Conservation (phyloP, 73 alveolate genomes). For the Paramecium octaurelia region DNA sequence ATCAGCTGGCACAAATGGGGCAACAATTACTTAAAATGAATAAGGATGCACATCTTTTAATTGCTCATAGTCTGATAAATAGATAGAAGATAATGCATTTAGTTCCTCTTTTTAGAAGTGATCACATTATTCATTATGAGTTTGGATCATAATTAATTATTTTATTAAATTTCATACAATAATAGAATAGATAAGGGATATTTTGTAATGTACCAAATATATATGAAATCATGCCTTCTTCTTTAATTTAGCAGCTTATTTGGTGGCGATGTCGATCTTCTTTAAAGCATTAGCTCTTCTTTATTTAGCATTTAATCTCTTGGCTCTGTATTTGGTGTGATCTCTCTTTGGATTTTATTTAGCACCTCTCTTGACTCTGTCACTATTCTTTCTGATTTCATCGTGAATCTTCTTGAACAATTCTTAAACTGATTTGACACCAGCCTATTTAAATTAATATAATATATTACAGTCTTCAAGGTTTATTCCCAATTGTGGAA, state of each 20-base stretch:
- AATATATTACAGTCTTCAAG: conserved; percentile 64
- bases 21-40: background rate
- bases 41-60: conserved; percentile 24
- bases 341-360: conserved; percentile 82
- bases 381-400: conserved; percentile 95
- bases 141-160: conserved; percentile 30
- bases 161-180: background rate
- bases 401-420: conserved; percentile 95
- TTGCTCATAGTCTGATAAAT: background rate
- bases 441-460: conserved; percentile 22
- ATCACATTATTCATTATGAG: background rate
- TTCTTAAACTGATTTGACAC: conserved; percentile 84
- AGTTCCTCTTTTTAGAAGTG: conserved; percentile 16
- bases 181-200: background rate
- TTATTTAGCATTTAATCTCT: conserved; percentile 84
- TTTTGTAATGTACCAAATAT: conserved; percentile 6
- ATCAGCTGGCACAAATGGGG: conserved; percentile 8
- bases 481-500: conserved; percentile 91
- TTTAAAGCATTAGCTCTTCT: conserved; percentile 90
- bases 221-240: conserved; percentile 4
- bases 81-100: conserved; percentile 22
- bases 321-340: conserved; percentile 75
- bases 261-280: conserved; percentile 81
- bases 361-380: conserved; percentile 67
- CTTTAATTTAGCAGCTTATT: conserved; percentile 45